Conservation (phyloP, 1,139 yeast genomes). For the Candida freyschussii region DNA sequence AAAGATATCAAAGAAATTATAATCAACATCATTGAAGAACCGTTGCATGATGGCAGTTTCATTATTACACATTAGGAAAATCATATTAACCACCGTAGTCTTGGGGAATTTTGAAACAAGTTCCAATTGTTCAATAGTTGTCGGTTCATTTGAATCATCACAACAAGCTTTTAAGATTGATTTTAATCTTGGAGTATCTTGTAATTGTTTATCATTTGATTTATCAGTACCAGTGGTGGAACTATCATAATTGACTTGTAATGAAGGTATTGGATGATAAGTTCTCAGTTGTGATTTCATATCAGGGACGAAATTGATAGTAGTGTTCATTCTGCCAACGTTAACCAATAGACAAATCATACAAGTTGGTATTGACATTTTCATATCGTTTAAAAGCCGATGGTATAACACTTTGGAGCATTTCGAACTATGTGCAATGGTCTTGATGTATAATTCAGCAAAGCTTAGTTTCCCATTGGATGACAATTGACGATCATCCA, state of each 20-base stretch:
- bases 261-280: conserved; percentile 86
- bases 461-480: conserved; percentile 51
- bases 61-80: conserved; percentile 68
- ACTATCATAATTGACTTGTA: conserved; percentile 52
- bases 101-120: conserved; percentile 38
- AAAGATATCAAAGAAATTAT: conserved; percentile 56
- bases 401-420: conserved; percentile 82
- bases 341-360: conserved; percentile 85
- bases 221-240: conserved; percentile 23
- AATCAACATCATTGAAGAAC: conserved; percentile 29
- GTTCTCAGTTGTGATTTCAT: conserved; percentile 93
- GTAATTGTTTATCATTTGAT: conserved; percentile 58
- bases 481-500: conserved; percentile 16
- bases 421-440: conserved; percentile 78
- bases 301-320: conserved; percentile 92
- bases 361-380: conserved; percentile 67
- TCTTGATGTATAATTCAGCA: conserved; percentile 78
- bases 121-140: conserved; percentile 46
- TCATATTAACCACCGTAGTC: conserved; percentile 63
- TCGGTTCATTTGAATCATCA: conserved; percentile 50
- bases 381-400: conserved; percentile 58
- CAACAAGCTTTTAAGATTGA: conserved; percentile 80
- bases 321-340: conserved; percentile 91
- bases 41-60: conserved; percentile 44
- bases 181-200: conserved; percentile 91